These are phyloP conservation scores for Aureoboletus auriporus DNA, from an alignment of 768 basidiomycete species.

Conservation along the genomic window DNA sequence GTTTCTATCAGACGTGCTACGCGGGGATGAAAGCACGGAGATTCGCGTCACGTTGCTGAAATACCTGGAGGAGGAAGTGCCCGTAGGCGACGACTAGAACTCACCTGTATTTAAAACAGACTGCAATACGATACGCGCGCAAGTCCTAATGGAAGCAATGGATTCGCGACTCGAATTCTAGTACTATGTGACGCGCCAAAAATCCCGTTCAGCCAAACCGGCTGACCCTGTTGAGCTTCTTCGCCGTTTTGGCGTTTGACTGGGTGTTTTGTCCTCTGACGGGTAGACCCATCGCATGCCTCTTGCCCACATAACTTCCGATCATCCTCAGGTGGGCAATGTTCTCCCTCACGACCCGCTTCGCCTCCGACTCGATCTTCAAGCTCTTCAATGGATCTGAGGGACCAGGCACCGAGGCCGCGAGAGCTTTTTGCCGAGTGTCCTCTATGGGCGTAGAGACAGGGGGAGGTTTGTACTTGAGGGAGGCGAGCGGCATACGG, in stretches of 20 bases:
- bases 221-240: conserved; percentile 83
- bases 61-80: conserved; percentile 94
- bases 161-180: conserved; percentile 1
- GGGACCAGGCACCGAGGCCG: conserved; percentile 33
- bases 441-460: conserved; percentile 32
- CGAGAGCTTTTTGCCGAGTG: conserved; percentile 24
- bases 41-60: conserved; percentile 87
- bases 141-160: conserved; percentile 6
- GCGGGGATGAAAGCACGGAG: conserved; percentile 93
- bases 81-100: conserved; percentile 81
- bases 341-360: conserved; percentile 79
- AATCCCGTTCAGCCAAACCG: conserved; percentile 40
- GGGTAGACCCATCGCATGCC: conserved; percentile 91
- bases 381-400: conserved; percentile 67
- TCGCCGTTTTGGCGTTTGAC: conserved; percentile 87
- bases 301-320: conserved; percentile 88
- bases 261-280: conserved; percentile 94
- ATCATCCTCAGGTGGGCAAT: conserved; percentile 92
- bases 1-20: conserved; percentile 85
- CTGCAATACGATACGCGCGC: background rate
- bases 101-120: conserved; percentile 14
- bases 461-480: conserved; percentile 46
- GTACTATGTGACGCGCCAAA: conserved; percentile 10
- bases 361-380: conserved; percentile 85
- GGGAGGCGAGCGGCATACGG: conserved; percentile 60